These are phyloP conservation scores for Penicillium flavigenum DNA, from an alignment of 495 filamentous ascomycete species.

Conservation along the genomic window DNA sequence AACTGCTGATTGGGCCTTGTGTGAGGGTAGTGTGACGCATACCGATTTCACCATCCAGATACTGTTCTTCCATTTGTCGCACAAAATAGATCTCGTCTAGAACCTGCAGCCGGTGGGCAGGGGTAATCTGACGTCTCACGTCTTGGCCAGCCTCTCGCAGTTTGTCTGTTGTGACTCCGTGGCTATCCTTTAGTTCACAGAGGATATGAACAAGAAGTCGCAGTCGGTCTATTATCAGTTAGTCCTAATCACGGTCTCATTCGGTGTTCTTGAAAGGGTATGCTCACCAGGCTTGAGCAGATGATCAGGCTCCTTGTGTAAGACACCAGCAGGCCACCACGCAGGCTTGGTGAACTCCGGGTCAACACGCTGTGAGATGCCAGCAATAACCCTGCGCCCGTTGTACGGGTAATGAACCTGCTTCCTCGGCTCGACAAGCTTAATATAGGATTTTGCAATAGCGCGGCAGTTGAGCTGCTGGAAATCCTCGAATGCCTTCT, in stretches of 20 bases:
- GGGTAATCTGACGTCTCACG: conserved; percentile 40
- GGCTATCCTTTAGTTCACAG: conserved; percentile 43
- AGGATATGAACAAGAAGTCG: conserved; percentile 63
- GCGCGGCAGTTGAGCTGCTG: conserved; percentile 48
- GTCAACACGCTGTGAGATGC: conserved; percentile 40
- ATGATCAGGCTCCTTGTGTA: conserved; percentile 81
- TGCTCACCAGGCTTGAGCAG: conserved; percentile 65
- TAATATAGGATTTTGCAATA: conserved; percentile 78
- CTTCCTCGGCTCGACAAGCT: conserved; percentile 81
- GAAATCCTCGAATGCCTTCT: conserved; percentile 45
- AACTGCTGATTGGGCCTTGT: neutral
- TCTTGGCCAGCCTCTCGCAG: conserved; percentile 46
- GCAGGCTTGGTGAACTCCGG: conserved; percentile 55
- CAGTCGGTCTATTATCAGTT: conserved; percentile 52
- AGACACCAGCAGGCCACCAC: conserved; percentile 74
- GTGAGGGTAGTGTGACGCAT: conserved; percentile 21
- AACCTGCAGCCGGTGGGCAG: conserved; percentile 35
- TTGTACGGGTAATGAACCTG: conserved; percentile 82
- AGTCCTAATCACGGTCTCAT: neutral
- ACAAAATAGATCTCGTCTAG: conserved; percentile 69
- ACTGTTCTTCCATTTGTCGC: conserved; percentile 62
- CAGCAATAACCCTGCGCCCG: conserved; percentile 46
- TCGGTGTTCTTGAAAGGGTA: neutral
- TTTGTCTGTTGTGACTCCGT: conserved; percentile 44
- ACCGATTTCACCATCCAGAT: conserved; percentile 60